Evolutionary conservation across 805 yeast genomes (phyloP), one percentile per base, ranked within the genome.

Genomic region (Wickerhamiella musiphila): DNA sequence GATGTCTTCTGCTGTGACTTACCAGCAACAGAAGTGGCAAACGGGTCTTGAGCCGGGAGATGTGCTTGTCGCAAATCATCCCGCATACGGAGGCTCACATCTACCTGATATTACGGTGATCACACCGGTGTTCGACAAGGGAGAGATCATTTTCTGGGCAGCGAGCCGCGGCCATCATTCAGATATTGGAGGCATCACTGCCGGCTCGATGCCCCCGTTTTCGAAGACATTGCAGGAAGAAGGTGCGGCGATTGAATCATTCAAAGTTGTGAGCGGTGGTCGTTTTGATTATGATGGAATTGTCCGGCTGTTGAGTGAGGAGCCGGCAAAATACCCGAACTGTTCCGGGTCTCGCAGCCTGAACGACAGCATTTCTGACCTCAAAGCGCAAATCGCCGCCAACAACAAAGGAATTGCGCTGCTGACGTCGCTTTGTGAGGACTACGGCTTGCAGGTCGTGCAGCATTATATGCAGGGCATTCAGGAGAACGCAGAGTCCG

Each of bases 101-200:
- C 58, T 79, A 36, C 93, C 93, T 1, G 93, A 79, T 56, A 82
- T 84, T 41, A 84, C 95, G 0, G 92, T 84, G 9, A 73, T 86
- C 28, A 78, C 94, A 0, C 96, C 96, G 0, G 83, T 84, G 2
- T 77, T 81, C 48, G 60, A 68, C n/a, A 61, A 57, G 26, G 66
- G 60, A 5, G 47, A 41, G n/a, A 64, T 81, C 22, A 68, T 82
- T 18, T 84, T 84, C 51, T 84, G 81, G 62, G 83, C 81, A 10
- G 96, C 95, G 1, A 75, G 93, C 0, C 64, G 96, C 41, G 95
- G 94, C 2, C 96, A 84, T 55, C 96, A 86, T 56, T 84, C 94
- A 5, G 96, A 84, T 53, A 84, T 86, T 47, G 95, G 96, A 12
- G 92, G 93, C 10, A 69, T 76, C 36, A 56, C 81, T 22, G 93